These are phyloP conservation scores for Eucalyptus coolabah DNA, from an alignment of 345 rosid species.

Conservation along the genomic window DNA sequence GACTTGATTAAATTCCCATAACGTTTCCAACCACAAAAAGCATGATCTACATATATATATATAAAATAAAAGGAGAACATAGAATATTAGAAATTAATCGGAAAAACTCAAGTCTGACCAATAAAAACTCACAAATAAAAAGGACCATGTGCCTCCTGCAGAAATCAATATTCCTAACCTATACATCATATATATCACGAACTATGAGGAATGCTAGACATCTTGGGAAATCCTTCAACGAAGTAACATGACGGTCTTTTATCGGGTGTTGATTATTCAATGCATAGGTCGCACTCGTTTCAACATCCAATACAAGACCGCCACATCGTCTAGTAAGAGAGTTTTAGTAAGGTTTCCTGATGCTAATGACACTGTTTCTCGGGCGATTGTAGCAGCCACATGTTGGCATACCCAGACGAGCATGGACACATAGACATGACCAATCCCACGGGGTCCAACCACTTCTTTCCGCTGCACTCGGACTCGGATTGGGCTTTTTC, in stretches of 20 bases:
- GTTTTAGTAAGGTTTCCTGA: background rate
- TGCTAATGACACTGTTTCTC: background rate
- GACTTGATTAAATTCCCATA: too few relatives aligned
- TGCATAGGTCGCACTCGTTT: background rate
- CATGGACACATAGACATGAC: background rate
- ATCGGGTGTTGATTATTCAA: too few relatives aligned
- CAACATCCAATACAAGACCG: background rate
- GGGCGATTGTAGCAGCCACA: background rate
- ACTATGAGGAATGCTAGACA: background rate
- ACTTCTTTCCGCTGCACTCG: too few relatives aligned
- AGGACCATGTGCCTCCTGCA: background rate
- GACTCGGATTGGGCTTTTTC: too few relatives aligned
- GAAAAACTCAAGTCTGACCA: background rate
- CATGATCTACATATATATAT: background rate
- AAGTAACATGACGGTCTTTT: background rate
- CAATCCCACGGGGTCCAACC: too few relatives aligned
- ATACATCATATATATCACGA: background rate
- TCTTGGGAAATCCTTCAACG: background rate
- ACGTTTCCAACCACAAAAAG: background rate
- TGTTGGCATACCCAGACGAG: background rate
- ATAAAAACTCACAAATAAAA: too few relatives aligned
- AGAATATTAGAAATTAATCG: background rate
- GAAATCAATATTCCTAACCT: background rate
- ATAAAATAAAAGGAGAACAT: too few relatives aligned
- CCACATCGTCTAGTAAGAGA: background rate